Percentiles rank a stretch among this genome's conserved stretches.
Evolutionary conservation across 2,329 filamentous ascomycete species (phyloP).

Genomic region (Claviceps capensis): DNA sequence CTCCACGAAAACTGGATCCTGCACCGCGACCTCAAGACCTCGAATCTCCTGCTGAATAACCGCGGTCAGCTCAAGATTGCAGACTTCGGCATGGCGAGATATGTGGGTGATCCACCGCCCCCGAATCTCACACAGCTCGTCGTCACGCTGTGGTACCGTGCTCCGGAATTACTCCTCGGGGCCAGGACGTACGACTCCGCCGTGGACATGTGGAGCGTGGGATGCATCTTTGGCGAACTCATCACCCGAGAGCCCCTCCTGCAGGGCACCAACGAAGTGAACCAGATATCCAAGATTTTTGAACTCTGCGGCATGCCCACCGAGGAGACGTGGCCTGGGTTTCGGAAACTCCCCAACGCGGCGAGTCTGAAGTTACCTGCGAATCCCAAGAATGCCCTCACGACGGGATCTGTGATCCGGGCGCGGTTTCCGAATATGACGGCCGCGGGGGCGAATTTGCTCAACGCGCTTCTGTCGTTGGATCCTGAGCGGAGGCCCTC

Average conservation of each 20-base stretch:
- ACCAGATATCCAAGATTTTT: constrained; percentile 79
- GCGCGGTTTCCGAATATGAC: constrained; percentile 74
- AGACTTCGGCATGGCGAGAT: constrained; percentile 95
- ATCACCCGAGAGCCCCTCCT: constrained; percentile 71
- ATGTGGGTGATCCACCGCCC: constrained; percentile 65
- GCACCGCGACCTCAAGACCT: constrained; percentile 86
- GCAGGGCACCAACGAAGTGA: constrained; percentile 84
- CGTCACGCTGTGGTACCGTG: constrained; percentile 93
- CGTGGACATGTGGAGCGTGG: constrained; percentile 91
- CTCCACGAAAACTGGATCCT: constrained; percentile 85
- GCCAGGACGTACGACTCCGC: constrained; percentile 58
- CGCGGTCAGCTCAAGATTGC: constrained; percentile 89
- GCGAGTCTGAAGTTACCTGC: constrained; percentile 59
- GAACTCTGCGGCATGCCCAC: constrained; percentile 77
- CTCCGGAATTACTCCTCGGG: constrained; percentile 80
- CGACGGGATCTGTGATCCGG: constrained; percentile 45
- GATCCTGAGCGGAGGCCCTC: constrained; percentile 60
- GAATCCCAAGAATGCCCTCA: constrained; percentile 8
- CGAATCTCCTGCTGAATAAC: constrained; percentile 89
- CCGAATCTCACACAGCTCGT: constrained; percentile 79
- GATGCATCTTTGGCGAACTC: constrained; percentile 90
- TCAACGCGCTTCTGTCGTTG: constrained; percentile 57
- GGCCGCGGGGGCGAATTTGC: constrained; percentile 53
- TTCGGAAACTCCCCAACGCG: constrained; percentile 77
- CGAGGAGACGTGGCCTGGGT: constrained; percentile 71